Evolutionary conservation across 2,329 filamentous ascomycete genomes (phyloP), one percentile per base, ranked within the genome.

Genomic region (Aureobasidium namibiae): DNA sequence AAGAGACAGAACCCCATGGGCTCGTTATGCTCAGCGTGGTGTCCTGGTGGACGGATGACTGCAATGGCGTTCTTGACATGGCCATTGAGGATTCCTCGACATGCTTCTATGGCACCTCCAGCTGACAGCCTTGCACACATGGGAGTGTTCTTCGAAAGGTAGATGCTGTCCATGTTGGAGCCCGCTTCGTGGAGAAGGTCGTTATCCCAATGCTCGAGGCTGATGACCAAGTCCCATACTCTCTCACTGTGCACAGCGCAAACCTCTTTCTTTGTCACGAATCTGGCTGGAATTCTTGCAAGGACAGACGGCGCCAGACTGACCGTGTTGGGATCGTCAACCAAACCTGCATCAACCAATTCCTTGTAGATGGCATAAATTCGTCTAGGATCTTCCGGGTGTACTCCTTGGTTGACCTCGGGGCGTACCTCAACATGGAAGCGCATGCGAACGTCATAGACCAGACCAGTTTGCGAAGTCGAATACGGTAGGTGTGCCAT

Each of bases 1-100:
- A 97, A 97, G 61, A 97, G 83, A 71, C 94, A 99, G 69, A 99
- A 99, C 0, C 94, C 94, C 81, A 96, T 94, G 0, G 92, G 83
- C 36, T 85, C 80, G 67, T 94, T 82, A 60, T 84, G 86, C 70
- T 99, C 94, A 1, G 94, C 94, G 72, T 99, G 94, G 68, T 99
- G 94, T 0, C 94, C 94, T 0, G 94, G 94, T 1, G 94, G 94
- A 14, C 94, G 84, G 67, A 99, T 96, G 38, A 99, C 87, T 1
- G 94, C 94, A 70, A 99, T 94, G 0, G 90, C 91, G 68, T 99
- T 99, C 72, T 95, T 96, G 56, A 96, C 88, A 60, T 84, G 82
- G 3, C 89, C 88, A 2, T 82, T 80, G 24, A 94, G 87, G 4
- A 99, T 90, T n/a, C 89, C 88, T 71, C 92, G 88, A 74, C 92